Evolutionary conservation across 1,284 basidiomycete genomes (phyloP), one percentile per base, ranked within the genome.

Genomic region (Sporisorium exsertum): DNA sequence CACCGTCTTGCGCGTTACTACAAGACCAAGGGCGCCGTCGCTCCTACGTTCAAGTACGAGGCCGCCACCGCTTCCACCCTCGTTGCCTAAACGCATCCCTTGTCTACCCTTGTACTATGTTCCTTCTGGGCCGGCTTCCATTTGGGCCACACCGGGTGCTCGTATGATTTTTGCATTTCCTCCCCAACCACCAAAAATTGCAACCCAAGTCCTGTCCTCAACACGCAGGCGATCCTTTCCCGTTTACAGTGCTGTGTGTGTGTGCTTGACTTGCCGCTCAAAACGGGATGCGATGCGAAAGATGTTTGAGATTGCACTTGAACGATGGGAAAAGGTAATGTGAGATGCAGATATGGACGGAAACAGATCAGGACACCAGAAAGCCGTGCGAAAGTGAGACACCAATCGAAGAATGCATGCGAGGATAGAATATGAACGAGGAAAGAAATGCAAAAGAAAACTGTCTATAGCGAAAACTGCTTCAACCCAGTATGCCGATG

Each of bases 11-110:
- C 91, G 57, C 91, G 93, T 82, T 97, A 97, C 91, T 98, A 97
- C 92, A 96, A 95, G 91, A 93, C 93, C 86, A 95, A 93, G 90
- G 94, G 96, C 89, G 94, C 96, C 90, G 92, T 99, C 81, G 91
- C 94, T 72, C 95, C 95, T 83, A 94, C 94, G 74, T 98, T 97
- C 93, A 97, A 85, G 80, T 85, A 86, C 80, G 85, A 86, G 81
- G 81, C 82, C 56, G 81, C 85, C 49, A 86, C 85, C 47, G 85
- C 85, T 65, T 85, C 83, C 66, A 86, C 85, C 54, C 79, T 86
- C 50, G 85, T 86, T 65, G 84, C 85, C 59, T 84, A 81, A 81
- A 47, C 64, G 63, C 10, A 13, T 35, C 32, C 54, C 26, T n/a
- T 40, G 43, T 16, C 16, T 13, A 40, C 33, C 43, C 43, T 62